A percentile compares a stretch with the other conserved stretches of the same genome.
Conservation (phyloP, 1,284 basidiomycete species). For the Gomphus bonarii region DNA sequence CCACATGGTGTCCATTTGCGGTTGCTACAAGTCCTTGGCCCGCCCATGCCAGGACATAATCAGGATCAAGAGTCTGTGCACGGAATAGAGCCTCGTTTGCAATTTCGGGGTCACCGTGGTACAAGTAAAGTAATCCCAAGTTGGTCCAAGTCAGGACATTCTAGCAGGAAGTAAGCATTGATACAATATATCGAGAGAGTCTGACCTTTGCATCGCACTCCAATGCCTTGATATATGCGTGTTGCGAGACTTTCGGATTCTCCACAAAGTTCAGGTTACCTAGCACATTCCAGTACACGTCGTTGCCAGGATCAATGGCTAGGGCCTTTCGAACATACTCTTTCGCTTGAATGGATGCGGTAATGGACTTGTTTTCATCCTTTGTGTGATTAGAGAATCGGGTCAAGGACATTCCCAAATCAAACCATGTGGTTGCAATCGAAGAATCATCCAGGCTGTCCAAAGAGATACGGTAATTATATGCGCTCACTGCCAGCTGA, state of each 20-base stretch:
- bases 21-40: slow-evolving; percentile 83
- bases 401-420: slow-evolving; percentile 65
- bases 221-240: slow-evolving; percentile 85
- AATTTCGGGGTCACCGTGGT: slow-evolving; percentile 71
- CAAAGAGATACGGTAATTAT: slow-evolving; percentile 65
- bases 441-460: slow-evolving; percentile 48
- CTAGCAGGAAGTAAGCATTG: slow-evolving; percentile 27
- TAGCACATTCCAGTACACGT: slow-evolving; percentile 74
- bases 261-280: slow-evolving; percentile 67
- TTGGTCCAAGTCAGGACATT: slow-evolving; percentile 79
- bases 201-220: slow-evolving; percentile 73
- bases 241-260: slow-evolving; percentile 71
- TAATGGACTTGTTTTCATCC: slow-evolving; percentile 21
- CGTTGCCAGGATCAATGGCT: slow-evolving; percentile 63
- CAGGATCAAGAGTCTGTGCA: slow-evolving; percentile 88
- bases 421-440: slow-evolving; percentile 63
- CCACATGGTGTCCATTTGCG: slow-evolving; percentile 48
- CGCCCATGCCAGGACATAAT: slow-evolving; percentile 86
- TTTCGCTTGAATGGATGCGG: slow-evolving; percentile 41
- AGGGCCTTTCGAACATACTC: slow-evolving; percentile 68
- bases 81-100: slow-evolving; percentile 82
- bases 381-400: slow-evolving; percentile 31
- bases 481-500: slow-evolving; percentile 56
- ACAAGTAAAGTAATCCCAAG: slow-evolving; percentile 85
- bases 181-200: neutral